Percentiles rank a stretch among this genome's conserved stretches.
Evolutionary conservation across 2,329 filamentous ascomycete genomes (phyloP).

Genomic region (Fusarium longipes): DNA sequence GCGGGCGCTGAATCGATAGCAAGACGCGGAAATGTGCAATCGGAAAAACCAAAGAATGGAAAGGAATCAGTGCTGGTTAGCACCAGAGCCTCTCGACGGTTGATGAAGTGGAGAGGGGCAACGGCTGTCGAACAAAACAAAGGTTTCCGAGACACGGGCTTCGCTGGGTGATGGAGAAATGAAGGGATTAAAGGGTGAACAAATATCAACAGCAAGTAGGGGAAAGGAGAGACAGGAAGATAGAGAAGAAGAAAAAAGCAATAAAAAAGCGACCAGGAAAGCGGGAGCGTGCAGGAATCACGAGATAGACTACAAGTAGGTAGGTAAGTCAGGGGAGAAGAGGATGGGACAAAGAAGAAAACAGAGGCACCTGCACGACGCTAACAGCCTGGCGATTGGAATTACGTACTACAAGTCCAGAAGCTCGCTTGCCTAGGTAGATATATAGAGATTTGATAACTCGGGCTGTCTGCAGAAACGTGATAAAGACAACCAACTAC

Average conservation of each 20-base stretch:
- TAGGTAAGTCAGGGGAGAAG: background rate
- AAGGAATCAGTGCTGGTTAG: slow-evolving; percentile 1
- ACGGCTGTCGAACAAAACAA: background rate
- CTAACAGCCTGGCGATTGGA: background rate
- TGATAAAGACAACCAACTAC: background rate
- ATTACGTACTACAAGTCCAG: background rate
- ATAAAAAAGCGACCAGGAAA: background rate
- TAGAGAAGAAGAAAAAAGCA: background rate
- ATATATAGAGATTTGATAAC: background rate
- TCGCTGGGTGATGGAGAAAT: background rate
- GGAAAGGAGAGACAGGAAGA: background rate
- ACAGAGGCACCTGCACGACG: background rate
- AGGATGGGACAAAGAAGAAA: background rate
- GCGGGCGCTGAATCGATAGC: background rate
- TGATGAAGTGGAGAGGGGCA: slow-evolving; percentile 1
- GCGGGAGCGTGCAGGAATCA: background rate
- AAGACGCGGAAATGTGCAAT: background rate
- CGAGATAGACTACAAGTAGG: background rate
- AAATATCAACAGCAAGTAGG: background rate
- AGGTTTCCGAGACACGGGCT: background rate
- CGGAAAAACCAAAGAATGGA: background rate
- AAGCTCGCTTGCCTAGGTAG: background rate
- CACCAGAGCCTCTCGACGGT: background rate
- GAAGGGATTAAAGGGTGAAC: background rate
- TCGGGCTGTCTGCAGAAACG: background rate